Evolutionary conservation across 2,329 filamentous ascomycete genomes (phyloP), one percentile per base, ranked within the genome.

Genomic region (Tolypocladium amazonense): DNA sequence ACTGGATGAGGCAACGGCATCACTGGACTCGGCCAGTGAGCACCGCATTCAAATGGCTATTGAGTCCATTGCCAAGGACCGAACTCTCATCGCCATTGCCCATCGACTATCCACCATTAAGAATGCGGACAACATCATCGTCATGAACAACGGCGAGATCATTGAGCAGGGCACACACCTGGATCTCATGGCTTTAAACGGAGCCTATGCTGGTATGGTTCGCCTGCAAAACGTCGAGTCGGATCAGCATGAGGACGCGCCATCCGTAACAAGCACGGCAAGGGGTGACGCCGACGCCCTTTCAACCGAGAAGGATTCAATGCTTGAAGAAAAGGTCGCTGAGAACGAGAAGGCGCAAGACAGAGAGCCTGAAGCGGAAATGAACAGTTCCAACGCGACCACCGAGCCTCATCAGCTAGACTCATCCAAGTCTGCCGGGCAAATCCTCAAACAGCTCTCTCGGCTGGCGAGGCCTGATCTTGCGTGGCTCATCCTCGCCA

Each of bases 11-110:
- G 83, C 84, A 2, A 87, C 84, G 1, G 79, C 82, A 0, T 78
- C 84, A 1, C 74, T 87, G 0, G 84, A 87, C 66, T 83, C 82
- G 18, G 76, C 76, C 2, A 83, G 78, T 55, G 84, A 87, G 65
- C 75, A 74, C 53, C 75, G 77, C 5, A 84, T 87, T 52, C 79
- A 84, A 65, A 68, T 67, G 38, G 77, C 76, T 5, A 72, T 84
- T 20, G 75, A 79, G 64, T 65, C 70, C 58, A 71, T 81, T 63
- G 67, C 76, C 2, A 74, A 77, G 58, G 78, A 80, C 58, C 77
- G 86, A 30, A 89, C 87, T 0, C 85, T 87, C 0, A 83, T 89
- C 59, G 78, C 85, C 20, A 86, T 89, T 62, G 86, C 87, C 0
- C 84, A 87, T 68, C 75, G 84, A 2, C 71, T 87, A 1, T 83